A percentile compares a stretch with the other conserved stretches of the same genome.
These are phyloP conservation scores for Aureobasidium mangrovei DNA, from an alignment of 2,329 filamentous ascomycete genomes.

Conservation along the genomic window DNA sequence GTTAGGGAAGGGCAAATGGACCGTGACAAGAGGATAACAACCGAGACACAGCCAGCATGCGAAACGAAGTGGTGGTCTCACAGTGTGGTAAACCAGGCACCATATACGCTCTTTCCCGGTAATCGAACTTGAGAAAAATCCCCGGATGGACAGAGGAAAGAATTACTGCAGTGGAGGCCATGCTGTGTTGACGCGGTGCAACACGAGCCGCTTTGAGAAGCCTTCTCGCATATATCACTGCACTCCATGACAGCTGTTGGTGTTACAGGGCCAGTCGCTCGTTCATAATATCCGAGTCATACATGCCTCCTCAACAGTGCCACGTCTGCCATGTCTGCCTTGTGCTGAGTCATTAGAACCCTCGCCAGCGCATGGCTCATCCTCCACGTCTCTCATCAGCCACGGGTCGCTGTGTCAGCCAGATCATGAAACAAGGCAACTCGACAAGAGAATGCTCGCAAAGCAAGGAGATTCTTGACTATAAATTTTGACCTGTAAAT, in stretches of 20 bases:
- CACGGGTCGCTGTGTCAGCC: no score
- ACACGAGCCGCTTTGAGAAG: neutral
- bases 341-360: neutral
- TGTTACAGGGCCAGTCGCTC: neutral
- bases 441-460: neutral
- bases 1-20: neutral
- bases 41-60: neutral
- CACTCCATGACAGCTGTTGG: constrained; percentile 7
- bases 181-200: neutral
- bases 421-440: neutral
- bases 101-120: neutral
- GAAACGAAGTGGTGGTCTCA: neutral
- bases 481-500: neutral
- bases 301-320: neutral
- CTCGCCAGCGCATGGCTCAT: neutral
- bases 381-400: neutral
- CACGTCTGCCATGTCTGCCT: constrained; percentile 10
- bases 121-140: neutral
- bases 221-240: constrained; percentile 11
- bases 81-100: neutral
- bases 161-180: neutral
- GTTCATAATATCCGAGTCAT: neutral
- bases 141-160: neutral
- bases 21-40: neutral
- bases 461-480: no score